Evolutionary conservation across 2,329 filamentous ascomycete species (phyloP).

Genomic region (Diaporthe velutina): DNA sequence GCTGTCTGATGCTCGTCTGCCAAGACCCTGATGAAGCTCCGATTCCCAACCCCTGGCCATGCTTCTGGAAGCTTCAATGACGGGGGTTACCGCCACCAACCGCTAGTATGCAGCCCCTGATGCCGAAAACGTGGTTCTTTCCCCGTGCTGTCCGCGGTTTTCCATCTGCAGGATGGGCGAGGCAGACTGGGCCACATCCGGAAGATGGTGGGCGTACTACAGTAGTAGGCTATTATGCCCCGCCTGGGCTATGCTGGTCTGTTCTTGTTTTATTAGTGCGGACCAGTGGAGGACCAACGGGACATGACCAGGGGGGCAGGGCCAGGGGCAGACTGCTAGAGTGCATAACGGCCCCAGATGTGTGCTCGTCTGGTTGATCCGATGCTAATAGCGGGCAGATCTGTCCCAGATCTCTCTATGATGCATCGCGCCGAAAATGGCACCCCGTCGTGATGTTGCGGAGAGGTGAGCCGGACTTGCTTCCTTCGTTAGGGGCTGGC

Average conservation of each 20-base stretch:
- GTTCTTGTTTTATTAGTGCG: slow-evolving; percentile 9
- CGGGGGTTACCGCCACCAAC: slow-evolving; percentile 16
- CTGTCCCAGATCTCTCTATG: slow-evolving; percentile 17
- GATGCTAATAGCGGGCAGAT: slow-evolving; percentile 24
- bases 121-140: background rate
- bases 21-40: slow-evolving; percentile 1
- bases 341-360: slow-evolving; percentile 25
- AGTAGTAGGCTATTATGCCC: background rate
- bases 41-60: background rate
- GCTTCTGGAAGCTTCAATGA: slow-evolving; percentile 26
- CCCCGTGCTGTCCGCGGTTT: background rate
- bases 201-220: background rate
- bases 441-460: slow-evolving; percentile 18
- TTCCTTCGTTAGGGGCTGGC: background rate
- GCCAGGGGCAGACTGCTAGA: slow-evolving; percentile 17
- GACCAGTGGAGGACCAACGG: slow-evolving; percentile 14
- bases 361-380: slow-evolving; percentile 18
- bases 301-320: background rate
- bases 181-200: background rate
- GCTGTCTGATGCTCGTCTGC: slow-evolving; percentile 12
- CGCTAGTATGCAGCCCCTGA: slow-evolving; percentile 15
- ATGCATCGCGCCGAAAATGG: slow-evolving; percentile 17
- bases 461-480: slow-evolving; percentile 17
- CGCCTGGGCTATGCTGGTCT: slow-evolving; percentile 20
- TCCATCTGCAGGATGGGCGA: background rate